Conservation (phyloP, 2,329 filamentous ascomycete genomes). For the Sarocladium oryzae region DNA sequence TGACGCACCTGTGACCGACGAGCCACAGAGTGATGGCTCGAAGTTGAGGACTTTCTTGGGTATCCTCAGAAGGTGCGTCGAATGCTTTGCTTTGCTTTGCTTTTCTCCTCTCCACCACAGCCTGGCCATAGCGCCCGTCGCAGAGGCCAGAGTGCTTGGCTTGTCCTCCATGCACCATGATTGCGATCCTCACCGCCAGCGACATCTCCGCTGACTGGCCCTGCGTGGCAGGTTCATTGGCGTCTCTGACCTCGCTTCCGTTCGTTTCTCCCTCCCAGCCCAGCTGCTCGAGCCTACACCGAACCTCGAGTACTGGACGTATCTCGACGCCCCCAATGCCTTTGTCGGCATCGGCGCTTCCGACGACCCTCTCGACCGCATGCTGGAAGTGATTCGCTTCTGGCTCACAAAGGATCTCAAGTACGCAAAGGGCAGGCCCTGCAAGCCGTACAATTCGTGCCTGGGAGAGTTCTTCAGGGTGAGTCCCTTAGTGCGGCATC, state of each 20-base stretch:
- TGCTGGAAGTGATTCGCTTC: conserved; percentile 90
- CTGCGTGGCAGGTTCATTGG: conserved; percentile 73
- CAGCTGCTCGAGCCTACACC: conserved; percentile 94
- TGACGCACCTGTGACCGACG: conserved; percentile 28
- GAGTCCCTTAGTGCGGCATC: conserved; percentile 27
- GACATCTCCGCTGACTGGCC: background rate
- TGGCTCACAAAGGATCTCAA: conserved; percentile 99
- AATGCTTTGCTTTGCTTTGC: background rate
- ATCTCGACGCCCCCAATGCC: conserved; percentile 81
- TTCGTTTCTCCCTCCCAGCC: conserved; percentile 91
- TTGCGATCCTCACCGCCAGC: background rate
- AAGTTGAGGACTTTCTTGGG: conserved; percentile 85
- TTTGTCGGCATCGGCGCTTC: conserved; percentile 81
- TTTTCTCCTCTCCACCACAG: conserved; percentile 6
- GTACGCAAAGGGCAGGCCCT: conserved; percentile 96
- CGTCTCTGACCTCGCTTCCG: conserved; percentile 88
- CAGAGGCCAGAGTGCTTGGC: too few species aligned
- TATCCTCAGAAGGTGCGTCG: conserved; percentile 76
- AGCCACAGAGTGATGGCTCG: conserved; percentile 66
- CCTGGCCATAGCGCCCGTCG: background rate
- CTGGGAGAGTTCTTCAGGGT: conserved; percentile 96
- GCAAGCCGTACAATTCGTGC: conserved; percentile 98
- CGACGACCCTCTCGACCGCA: conserved; percentile 83
- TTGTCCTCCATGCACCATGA: too few species aligned
- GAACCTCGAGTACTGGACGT: conserved; percentile 99